Evolutionary conservation across 2,329 filamentous ascomycete genomes (phyloP).

Genomic region (Endoconidiophora laricicola): DNA sequence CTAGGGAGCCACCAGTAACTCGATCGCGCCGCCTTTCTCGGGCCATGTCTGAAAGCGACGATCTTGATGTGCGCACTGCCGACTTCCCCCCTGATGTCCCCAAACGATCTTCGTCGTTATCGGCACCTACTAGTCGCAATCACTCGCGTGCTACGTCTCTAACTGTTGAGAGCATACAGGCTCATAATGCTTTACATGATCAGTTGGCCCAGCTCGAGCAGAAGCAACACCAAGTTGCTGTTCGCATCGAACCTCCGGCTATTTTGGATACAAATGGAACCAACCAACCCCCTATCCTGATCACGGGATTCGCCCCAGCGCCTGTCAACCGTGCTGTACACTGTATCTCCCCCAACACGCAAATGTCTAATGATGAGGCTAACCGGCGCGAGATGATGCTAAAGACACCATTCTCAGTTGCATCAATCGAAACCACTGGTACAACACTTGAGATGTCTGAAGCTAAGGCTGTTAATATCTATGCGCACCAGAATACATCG

Average conservation of each 20-base stretch:
- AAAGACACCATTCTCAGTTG: constrained; percentile 39
- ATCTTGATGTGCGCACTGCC: constrained; percentile 37
- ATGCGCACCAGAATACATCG: constrained; percentile 47
- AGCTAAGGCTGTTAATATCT: constrained; percentile 44
- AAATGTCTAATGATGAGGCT: constrained; percentile 5
- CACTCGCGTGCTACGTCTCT: constrained; percentile 36
- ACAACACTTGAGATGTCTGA: constrained; percentile 48
- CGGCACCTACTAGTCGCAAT: constrained; percentile 44
- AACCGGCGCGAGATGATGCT: constrained; percentile 10
- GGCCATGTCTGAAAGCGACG: constrained; percentile 31
- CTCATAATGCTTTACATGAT: constrained; percentile 29
- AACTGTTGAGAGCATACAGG: constrained; percentile 40
- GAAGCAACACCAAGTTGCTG: constrained; percentile 8
- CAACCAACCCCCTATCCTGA: background rate
- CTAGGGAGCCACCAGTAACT: background rate
- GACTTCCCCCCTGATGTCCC: constrained; percentile 44
- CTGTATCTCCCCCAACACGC: background rate
- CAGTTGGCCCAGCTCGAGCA: constrained; percentile 1
- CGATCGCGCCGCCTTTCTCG: constrained; percentile 24
- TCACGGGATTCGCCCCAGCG: constrained; percentile 8
- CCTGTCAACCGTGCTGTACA: background rate
- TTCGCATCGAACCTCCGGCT: constrained; percentile 17
- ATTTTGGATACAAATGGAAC: constrained; percentile 16
- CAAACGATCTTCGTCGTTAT: constrained; percentile 41
- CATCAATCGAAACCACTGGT: constrained; percentile 43